Percentiles rank a stretch among this genome's conserved stretches.
These are phyloP conservation scores for Calonectria multiphialidica DNA, from an alignment of 2,329 filamentous ascomycete species.

Conservation along the genomic window DNA sequence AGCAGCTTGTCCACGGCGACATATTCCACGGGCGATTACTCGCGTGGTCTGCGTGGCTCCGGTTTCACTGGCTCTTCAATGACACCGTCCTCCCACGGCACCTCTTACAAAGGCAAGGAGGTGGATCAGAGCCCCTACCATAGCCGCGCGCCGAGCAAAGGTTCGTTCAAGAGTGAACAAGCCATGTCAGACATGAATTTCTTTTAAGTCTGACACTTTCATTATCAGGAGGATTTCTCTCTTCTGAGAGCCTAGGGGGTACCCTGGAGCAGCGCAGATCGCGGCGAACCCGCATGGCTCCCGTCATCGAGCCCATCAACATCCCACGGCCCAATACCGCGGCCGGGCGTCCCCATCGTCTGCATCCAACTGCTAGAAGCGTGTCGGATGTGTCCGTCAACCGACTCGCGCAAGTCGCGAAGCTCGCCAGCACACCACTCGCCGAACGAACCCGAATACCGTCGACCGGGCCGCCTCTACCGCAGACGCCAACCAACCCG, in stretches of 20 bases:
- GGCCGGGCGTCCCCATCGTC: conserved; percentile 17
- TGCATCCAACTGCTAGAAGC: conserved; percentile 26
- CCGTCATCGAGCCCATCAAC: background rate
- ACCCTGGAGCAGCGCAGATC: conserved; percentile 55
- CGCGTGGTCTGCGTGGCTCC: conserved; percentile 28
- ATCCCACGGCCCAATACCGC: background rate
- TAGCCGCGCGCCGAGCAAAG: conserved; percentile 54
- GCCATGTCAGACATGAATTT: conserved; percentile 28
- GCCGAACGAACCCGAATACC: conserved; percentile 44
- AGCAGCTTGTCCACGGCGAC: conserved; percentile 62
- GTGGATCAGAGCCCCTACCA: conserved; percentile 47
- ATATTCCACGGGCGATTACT: conserved; percentile 55
- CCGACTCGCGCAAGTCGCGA: conserved; percentile 30
- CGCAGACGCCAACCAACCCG: conserved; percentile 1
- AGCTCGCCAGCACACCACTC: conserved; percentile 21
- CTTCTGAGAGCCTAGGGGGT: conserved; percentile 52
- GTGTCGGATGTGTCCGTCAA: conserved; percentile 46
- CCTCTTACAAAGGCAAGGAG: conserved; percentile 58
- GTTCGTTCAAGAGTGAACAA: conserved; percentile 41
- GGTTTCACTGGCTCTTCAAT: conserved; percentile 2
- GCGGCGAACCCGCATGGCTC: conserved; percentile 36
- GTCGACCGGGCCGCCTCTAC: conserved; percentile 19
- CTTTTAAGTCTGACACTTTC: conserved; percentile 10
- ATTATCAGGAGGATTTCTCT: conserved; percentile 24
- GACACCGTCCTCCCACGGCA: conserved; percentile 35